phyloP scores from a whole-genome alignment of 768 basidiomycete genomes.

The Hericium coralloides region DNA sequence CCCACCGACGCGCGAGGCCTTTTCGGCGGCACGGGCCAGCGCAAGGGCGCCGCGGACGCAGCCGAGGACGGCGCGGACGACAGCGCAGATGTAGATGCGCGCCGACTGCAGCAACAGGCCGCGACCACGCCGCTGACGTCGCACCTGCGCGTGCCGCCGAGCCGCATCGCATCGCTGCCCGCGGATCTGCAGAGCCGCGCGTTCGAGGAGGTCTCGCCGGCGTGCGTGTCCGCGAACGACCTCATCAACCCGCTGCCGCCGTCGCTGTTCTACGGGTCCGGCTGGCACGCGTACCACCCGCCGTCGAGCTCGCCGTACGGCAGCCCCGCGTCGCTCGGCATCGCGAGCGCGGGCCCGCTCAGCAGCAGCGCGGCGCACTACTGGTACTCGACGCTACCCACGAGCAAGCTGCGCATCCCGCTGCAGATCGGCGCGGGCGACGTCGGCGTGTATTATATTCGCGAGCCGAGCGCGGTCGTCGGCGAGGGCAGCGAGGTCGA shows the following conservation, averaged over 20 bases:
- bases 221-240: conserved; percentile 95
- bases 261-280: conserved; percentile 86
- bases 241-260: conserved; percentile 95
- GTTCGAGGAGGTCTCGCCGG: conserved; percentile 85
- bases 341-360: conserved; percentile 18
- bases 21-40: conserved; percentile 78
- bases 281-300: conserved; percentile 81
- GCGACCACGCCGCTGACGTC: conserved; percentile 14
- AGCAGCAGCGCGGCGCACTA: conserved; percentile 70
- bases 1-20: conserved; percentile 49
- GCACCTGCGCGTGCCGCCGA: conserved; percentile 53
- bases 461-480: conserved; percentile 51
- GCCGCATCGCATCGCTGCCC: conserved; percentile 64
- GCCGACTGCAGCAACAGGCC: conserved; percentile 6
- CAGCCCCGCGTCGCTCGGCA: background rate
- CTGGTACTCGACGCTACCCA: conserved; percentile 86
- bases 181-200: conserved; percentile 26
- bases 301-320: conserved; percentile 22
- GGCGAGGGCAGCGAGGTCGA: conserved; percentile 62
- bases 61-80: conserved; percentile 23
- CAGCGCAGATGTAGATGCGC: conserved; percentile 7
- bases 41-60: conserved; percentile 41
- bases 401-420: conserved; percentile 75
- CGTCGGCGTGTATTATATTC: conserved; percentile 83
- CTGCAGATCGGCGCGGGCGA: conserved; percentile 84